Evolutionary conservation across 305 asterid species (phyloP).

Genomic region (Stenogyne calaminthoides): DNA sequence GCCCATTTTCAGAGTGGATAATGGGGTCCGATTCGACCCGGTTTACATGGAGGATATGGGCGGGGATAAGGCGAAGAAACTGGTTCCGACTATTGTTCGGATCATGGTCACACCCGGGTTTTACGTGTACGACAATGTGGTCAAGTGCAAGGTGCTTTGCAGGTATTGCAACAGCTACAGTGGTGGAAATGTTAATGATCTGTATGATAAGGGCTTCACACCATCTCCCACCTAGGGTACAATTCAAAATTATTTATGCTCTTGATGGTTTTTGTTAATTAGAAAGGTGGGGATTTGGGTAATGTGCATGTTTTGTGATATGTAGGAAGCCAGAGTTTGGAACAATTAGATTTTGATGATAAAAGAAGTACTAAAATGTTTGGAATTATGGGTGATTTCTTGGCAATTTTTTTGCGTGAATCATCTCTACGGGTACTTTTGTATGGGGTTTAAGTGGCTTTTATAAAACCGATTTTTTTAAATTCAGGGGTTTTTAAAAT

Average conservation of each 20-base stretch:
- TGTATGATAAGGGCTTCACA: constrained; percentile 43
- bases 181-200: constrained; percentile 28
- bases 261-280: constrained; percentile 6
- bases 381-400: constrained; percentile 36
- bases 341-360: constrained; percentile 37
- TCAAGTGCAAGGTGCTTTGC: constrained; percentile 92
- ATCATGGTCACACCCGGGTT: constrained; percentile 97
- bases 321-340: constrained; percentile 20
- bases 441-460: too few species aligned
- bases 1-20: constrained; percentile 81
- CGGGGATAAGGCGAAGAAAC: constrained; percentile 64
- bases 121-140: constrained; percentile 84
- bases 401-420: too few species aligned
- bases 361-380: constrained; percentile 33
- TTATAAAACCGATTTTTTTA: too few species aligned
- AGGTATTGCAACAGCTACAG: constrained; percentile 60
- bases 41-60: constrained; percentile 97
- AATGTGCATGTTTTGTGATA: constrained; percentile 26
- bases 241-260: not conserved
- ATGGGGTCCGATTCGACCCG: constrained; percentile 67
- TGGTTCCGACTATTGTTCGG: constrained; percentile 66
- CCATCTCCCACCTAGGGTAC: constrained; percentile 50
- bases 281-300: constrained; percentile 28
- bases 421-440: too few species aligned
- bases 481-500: too few species aligned